Conservation (phyloP, 768 basidiomycete species). For the Panaeolus papilionaceus region DNA sequence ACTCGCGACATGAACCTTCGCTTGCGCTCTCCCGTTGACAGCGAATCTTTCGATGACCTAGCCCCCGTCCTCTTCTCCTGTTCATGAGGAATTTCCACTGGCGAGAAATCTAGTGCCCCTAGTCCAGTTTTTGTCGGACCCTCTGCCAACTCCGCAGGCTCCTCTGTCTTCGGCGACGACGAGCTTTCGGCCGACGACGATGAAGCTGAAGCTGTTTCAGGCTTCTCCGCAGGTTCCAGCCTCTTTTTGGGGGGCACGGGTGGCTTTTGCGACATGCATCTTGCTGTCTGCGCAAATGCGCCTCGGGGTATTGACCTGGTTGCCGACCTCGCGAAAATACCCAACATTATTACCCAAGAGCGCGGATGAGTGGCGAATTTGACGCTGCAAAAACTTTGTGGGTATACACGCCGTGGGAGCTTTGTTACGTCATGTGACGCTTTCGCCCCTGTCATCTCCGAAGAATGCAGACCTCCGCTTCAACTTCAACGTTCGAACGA, state of each 20-base stretch:
- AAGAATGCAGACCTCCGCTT: no score
- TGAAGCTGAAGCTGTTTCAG: slow-evolving; percentile 24
- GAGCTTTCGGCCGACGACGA: slow-evolving; percentile 22
- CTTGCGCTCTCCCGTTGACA: slow-evolving; percentile 80
- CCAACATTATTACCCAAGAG: slow-evolving; percentile 32
- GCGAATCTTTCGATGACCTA: slow-evolving; percentile 75
- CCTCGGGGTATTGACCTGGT: slow-evolving; percentile 34
- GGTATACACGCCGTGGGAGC: slow-evolving; percentile 11
- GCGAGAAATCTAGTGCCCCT: slow-evolving; percentile 64
- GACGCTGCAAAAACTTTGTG: slow-evolving; percentile 7
- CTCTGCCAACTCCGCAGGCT: slow-evolving; percentile 10
- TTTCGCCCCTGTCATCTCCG: neutral
- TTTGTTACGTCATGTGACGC: slow-evolving; percentile 9
- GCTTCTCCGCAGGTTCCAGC: slow-evolving; percentile 27
- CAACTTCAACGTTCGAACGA: no score
- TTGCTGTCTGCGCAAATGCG: slow-evolving; percentile 36
- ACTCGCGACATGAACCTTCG: slow-evolving; percentile 63
- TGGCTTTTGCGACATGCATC: slow-evolving; percentile 42
- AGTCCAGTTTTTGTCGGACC: slow-evolving; percentile 19
- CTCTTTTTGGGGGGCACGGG: slow-evolving; percentile 28
- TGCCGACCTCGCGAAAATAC: slow-evolving; percentile 39
- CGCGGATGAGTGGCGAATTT: slow-evolving; percentile 8
- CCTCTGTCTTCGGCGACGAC: neutral
- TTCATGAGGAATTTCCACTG: slow-evolving; percentile 48
- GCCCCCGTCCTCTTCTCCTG: slow-evolving; percentile 71